Base-by-base conservation (phyloP, 495 filamentous ascomycete species). In the Pyronema domesticum region DNA sequence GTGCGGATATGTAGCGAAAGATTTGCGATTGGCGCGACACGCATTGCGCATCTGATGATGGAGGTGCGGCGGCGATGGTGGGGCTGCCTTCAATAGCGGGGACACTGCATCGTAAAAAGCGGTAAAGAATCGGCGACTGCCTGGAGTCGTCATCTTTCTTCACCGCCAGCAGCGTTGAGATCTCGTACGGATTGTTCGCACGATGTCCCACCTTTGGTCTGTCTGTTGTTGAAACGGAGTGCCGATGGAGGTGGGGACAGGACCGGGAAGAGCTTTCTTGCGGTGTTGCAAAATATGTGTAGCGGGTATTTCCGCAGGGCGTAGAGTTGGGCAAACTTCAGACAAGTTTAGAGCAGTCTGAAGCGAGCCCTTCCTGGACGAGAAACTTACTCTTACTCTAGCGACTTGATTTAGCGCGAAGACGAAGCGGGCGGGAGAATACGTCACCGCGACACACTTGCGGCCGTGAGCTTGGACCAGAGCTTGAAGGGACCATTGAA, bases 111-210 rank as follows among this genome's bases (percentile, higher is more conserved):
- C 61, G 57, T 61, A 64, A 37, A 64, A 56, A 11, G 61, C 54
- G 57, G 62, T 54, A 37, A 56, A 64, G 54, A 64, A 64, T 44
- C 61, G 46, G 59, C 55, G 61, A 50, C 61, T 42, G 35, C 37
- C 17, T 1, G 18, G 17, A 13, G 17, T 49, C 39, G 34, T 45
- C 11, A 50, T 50, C 39, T 13, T 42, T 42, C 39, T 42, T 42
- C 39, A 42, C 39, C 39, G 15, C 39, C 11, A 17, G 15, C 11
- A 30, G 23, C 23, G 39, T 42, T 3, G 6, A 42, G 11, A 13
- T 17, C 39, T 42, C 39, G 39, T 13, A 13, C 11, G 39, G 15
- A 42, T 42, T 6, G 39, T 42, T 13, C 11, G 39, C 39, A 42
- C 39, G 39, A 42, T 13, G 39, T 42, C 39, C 39, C 23, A 30